Percentiles rank a stretch among this genome's conserved stretches.
These are phyloP conservation scores for Lepiota subincarnata DNA, from an alignment of 768 basidiomycete genomes.

Conservation along the genomic window DNA sequence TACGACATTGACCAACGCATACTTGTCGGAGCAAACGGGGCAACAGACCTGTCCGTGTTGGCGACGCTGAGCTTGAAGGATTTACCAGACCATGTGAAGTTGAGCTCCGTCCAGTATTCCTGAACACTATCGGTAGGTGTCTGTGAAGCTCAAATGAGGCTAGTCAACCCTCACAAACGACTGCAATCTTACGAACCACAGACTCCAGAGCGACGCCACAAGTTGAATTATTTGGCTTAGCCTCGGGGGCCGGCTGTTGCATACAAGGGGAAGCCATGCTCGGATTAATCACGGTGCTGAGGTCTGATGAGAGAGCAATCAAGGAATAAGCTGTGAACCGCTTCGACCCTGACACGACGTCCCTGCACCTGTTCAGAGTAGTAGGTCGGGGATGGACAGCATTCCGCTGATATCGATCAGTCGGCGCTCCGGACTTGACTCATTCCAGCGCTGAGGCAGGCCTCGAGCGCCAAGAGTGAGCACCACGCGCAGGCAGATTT, in stretches of 20 bases:
- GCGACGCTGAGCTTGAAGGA: constrained; percentile 62
- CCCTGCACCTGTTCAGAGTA: neutral
- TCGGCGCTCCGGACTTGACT: neutral
- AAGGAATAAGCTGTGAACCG: neutral
- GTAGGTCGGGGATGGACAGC: neutral
- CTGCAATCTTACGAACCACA: neutral
- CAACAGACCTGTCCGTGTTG: constrained; percentile 67
- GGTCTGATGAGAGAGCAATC: neutral
- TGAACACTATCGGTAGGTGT: constrained; percentile 15
- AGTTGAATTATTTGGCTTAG: too few relatives aligned
- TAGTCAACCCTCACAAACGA: neutral
- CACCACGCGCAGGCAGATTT: too few relatives aligned
- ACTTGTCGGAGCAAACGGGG: neutral
- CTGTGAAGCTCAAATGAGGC: constrained; percentile 2
- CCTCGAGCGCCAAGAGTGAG: too few relatives aligned
- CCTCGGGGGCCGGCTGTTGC: neutral
- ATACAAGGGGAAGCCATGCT: neutral
- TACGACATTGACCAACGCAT: constrained; percentile 7
- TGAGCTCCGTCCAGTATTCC: constrained; percentile 58
- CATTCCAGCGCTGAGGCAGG: too few relatives aligned
- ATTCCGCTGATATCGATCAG: neutral
- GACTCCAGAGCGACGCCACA: neutral
- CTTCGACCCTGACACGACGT: neutral
- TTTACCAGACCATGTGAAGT: constrained; percentile 73
- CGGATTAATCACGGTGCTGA: neutral